Percentiles rank a stretch among this genome's conserved stretches.
phyloP scores from a whole-genome alignment of 202 grass and related monocot species.

The Setaria viridis region DNA sequence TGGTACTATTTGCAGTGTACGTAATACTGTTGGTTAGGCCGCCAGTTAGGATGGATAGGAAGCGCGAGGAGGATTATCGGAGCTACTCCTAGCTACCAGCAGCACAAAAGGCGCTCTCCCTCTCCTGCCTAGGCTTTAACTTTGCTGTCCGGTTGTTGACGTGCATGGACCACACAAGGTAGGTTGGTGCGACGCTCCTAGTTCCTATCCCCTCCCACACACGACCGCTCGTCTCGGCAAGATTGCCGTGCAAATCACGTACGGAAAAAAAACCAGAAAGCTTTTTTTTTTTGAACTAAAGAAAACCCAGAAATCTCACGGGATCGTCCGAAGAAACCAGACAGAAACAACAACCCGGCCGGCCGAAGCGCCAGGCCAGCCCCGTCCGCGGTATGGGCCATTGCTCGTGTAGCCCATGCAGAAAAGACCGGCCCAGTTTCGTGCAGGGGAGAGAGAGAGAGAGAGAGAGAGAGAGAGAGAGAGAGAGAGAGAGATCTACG shows the following conservation, averaged over 20 bases:
- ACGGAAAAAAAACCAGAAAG: not conserved
- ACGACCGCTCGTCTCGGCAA: conserved; percentile 7
- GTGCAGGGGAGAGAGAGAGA: too few species aligned
- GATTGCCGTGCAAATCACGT: conserved; percentile 15
- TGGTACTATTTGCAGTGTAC: too few species aligned
- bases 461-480: too few species aligned
- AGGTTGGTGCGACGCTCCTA: not conserved
- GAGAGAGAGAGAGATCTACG: too few species aligned
- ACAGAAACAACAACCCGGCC: too few species aligned
- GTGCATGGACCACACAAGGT: conserved; percentile 30
- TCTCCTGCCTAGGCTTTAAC: not conserved
- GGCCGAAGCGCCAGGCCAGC: too few species aligned
- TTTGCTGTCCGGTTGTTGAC: conserved; percentile 41
- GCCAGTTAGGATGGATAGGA: not conserved
- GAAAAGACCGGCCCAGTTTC: too few species aligned
- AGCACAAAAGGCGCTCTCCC: not conserved
- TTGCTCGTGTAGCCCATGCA: too few species aligned
- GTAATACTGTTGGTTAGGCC: not conserved
- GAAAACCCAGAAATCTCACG: too few species aligned
- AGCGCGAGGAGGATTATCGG: not conserved
- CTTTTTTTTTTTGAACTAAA: too few species aligned
- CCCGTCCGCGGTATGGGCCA: not conserved
- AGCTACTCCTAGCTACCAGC: not conserved
- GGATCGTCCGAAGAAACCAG: too few species aligned
- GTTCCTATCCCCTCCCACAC: not conserved